These are phyloP conservation scores for Litsea cubeba DNA, from an alignment of 164 flowering plant species.

Conservation along the genomic window DNA sequence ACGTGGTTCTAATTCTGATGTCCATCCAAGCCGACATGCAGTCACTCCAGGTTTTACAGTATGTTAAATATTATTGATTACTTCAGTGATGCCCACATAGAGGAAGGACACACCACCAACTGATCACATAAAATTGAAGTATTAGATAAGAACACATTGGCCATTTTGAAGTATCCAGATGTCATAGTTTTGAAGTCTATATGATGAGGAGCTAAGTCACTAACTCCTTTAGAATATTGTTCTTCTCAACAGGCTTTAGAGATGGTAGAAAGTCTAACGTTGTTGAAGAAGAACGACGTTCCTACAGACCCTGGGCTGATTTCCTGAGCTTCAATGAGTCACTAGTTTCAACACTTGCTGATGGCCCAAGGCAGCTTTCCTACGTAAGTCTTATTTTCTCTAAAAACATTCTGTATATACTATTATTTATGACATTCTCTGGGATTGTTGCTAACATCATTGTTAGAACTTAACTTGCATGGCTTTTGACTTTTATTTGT, in stretches of 20 bases:
- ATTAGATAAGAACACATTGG: no score
- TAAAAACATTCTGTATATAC: background rate
- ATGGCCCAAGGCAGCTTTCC: conserved; percentile 25
- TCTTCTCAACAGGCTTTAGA: conserved; percentile 22
- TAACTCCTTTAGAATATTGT: conserved; percentile 1
- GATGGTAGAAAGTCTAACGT: conserved; percentile 20
- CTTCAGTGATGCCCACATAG: no score
- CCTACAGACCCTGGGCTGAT: conserved; percentile 30
- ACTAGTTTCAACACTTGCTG: conserved; percentile 18
- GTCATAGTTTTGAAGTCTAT: no score
- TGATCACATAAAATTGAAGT: no score
- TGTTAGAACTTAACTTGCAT: background rate
- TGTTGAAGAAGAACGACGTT: conserved; percentile 30
- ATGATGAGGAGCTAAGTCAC: no score
- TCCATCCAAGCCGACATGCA: no score
- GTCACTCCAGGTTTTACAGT: no score
- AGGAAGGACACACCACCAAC: no score
- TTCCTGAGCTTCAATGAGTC: conserved; percentile 19
- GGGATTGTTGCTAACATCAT: background rate
- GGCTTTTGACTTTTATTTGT: background rate
- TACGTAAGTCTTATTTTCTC: conserved; percentile 28
- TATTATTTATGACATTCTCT: background rate
- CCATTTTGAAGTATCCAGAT: no score
- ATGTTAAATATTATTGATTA: no score
- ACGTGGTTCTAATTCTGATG: no score